phyloP scores from a whole-genome alignment of 371 early-diverging fungal genomes.

The Mucor indicus region DNA sequence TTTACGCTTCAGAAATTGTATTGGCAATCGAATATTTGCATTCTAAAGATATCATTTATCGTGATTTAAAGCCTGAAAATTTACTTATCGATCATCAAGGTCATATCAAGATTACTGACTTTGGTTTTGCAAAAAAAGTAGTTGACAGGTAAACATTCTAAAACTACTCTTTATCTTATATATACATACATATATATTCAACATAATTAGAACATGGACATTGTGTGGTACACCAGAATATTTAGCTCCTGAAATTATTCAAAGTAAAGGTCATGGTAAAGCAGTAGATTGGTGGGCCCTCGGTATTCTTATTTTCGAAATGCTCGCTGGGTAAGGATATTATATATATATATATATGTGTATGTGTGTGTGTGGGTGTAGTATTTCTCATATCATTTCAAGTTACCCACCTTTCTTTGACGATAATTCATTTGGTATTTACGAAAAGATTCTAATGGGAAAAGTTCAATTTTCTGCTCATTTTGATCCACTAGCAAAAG shows the following conservation, averaged over 20 bases:
- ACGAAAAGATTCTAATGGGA: conserved; percentile 89
- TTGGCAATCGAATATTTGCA: conserved; percentile 80
- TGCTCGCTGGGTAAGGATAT: conserved; percentile 67
- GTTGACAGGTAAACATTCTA: conserved; percentile 24
- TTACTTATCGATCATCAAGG: conserved; percentile 78
- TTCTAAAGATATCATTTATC: conserved; percentile 76
- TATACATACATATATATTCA: neutral
- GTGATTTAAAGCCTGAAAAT: conserved; percentile 88
- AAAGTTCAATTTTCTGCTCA: conserved; percentile 86
- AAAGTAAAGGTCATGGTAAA: conserved; percentile 91
- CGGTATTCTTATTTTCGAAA: conserved; percentile 94
- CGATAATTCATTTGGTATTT: conserved; percentile 86
- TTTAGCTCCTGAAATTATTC: conserved; percentile 95
- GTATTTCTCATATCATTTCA: conserved; percentile 9
- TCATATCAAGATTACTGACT: conserved; percentile 92
- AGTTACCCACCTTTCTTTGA: conserved; percentile 95
- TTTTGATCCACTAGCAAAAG: conserved; percentile 85
- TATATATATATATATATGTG: neutral
- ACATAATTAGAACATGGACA: conserved; percentile 79
- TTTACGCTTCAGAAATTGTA: conserved; percentile 61
- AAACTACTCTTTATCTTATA: neutral
- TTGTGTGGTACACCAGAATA: conserved; percentile 99
- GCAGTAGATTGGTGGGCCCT: conserved; percentile 98
- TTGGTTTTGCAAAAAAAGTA: conserved; percentile 86
- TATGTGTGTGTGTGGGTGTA: neutral